Conservation (phyloP, 2,329 filamentous ascomycete species). For the Botrytis sinoallii region DNA sequence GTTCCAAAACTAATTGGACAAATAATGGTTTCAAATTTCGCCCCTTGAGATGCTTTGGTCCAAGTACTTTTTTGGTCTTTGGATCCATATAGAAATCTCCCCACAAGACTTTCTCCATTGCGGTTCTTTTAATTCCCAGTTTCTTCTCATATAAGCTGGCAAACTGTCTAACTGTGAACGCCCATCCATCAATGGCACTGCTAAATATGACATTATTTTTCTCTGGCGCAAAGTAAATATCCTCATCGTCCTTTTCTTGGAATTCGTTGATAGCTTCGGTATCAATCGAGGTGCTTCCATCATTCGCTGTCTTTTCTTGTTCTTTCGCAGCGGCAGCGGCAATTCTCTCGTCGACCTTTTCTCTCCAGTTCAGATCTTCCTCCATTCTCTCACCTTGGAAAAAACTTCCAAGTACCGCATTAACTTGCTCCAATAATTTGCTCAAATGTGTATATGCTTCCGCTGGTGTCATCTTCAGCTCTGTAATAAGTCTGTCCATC, state of each 20-base stretch:
- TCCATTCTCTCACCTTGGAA: slow-evolving; percentile 99
- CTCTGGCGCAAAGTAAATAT: slow-evolving; percentile 96
- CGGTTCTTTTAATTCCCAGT: slow-evolving; percentile 82
- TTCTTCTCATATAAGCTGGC: slow-evolving; percentile 94
- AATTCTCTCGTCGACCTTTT: slow-evolving; percentile 83
- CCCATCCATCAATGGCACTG: slow-evolving; percentile 98
- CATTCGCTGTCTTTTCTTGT: slow-evolving; percentile 42
- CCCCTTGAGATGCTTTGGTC: slow-evolving; percentile 88
- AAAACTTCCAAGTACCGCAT: slow-evolving; percentile 95
- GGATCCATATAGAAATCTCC: slow-evolving; percentile 95
- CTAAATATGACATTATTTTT: slow-evolving; percentile 99
- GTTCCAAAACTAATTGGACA: slow-evolving; percentile 91
- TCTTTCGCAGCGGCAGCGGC: slow-evolving; percentile 67
- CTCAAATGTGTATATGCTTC: slow-evolving; percentile 89
- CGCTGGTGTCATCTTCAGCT: slow-evolving; percentile 85
- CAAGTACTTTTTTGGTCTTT: slow-evolving; percentile 91
- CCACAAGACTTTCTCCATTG: slow-evolving; percentile 94
- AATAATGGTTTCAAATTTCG: slow-evolving; percentile 93
- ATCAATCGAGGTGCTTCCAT: slow-evolving; percentile 41
- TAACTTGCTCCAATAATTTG: slow-evolving; percentile 91
- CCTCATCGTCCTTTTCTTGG: slow-evolving; percentile 90
- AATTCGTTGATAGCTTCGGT: slow-evolving; percentile 65
- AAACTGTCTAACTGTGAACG: slow-evolving; percentile 94
- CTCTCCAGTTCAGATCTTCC: slow-evolving; percentile 93
- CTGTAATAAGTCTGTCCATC: slow-evolving; percentile 90